Evolutionary conservation across 805 yeast species (phyloP), one percentile per base, ranked within the genome.

Genomic region (Kluyveromyces wickerhamii): DNA sequence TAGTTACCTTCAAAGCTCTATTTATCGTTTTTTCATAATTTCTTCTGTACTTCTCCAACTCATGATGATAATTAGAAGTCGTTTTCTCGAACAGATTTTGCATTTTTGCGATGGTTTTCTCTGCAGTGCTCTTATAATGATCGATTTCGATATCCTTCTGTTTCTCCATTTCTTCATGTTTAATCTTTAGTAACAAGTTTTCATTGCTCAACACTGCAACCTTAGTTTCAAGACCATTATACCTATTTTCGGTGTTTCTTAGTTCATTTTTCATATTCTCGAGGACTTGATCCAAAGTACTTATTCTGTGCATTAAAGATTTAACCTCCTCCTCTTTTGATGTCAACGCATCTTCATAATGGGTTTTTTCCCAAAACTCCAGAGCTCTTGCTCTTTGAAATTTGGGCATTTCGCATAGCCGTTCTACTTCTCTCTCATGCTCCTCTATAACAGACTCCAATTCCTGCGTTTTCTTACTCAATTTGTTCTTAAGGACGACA

Each of bases 401-500:
- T 25, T 25, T 20, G 7, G 33, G 26, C n/a, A 30, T 14, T 3
- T 6, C 22, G 5, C 8, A 9, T 28, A 28, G 12, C 13, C 19
- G 11, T 16, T 14, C 22, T 4, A 28, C 9, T 18, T 18, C 22
- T 11, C 21, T 16, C 22, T 28, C 22, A 18, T 28, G 22, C 31
- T 17, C 8, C 13, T 4, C 13, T 4, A 17, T 9, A 7, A 18
- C 12, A 17, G 12, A 15, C n/a, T 28, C 31, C 22, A 28, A 28
- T 14, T 28, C 22, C 13, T 63, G 71, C 20, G 52, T 58, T 37
- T 56, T 61, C 21, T 69, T 54, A 33, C 57, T 60, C 6, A 40
- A 35, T 50, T 53, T 45, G 21, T 52, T 50, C 27, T 50, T 52
- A 4, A 15, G 15, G 24, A 55, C 60, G 2, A 60, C 66, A 14